phyloP scores from a whole-genome alignment of 2,329 filamentous ascomycete genomes.

The Neocatenulostroma microsporum region DNA sequence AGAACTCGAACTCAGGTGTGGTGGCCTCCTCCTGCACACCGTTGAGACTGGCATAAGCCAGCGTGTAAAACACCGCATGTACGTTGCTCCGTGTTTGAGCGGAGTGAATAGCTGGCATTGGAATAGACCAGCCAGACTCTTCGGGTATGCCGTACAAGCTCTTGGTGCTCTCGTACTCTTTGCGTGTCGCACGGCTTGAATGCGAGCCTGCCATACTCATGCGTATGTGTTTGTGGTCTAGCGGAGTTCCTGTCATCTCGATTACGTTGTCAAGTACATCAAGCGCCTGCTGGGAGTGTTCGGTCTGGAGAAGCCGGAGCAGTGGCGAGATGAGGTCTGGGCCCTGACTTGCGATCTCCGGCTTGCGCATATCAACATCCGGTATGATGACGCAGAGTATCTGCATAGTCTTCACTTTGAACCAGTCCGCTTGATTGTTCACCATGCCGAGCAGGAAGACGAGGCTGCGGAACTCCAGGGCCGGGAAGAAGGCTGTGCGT shows the following conservation, averaged over 20 bases:
- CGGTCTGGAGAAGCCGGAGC: slow-evolving; percentile 79
- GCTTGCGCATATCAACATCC: slow-evolving; percentile 85
- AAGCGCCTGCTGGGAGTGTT: slow-evolving; percentile 86
- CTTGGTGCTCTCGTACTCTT: slow-evolving; percentile 90
- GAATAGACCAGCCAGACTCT: slow-evolving; percentile 91
- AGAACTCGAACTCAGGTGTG: slow-evolving; percentile 86
- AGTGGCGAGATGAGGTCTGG: slow-evolving; percentile 93
- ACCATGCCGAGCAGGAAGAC: slow-evolving; percentile 86
- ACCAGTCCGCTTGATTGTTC: slow-evolving; percentile 81
- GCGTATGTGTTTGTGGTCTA: slow-evolving; percentile 87
- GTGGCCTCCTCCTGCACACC: slow-evolving; percentile 51
- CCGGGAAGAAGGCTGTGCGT: slow-evolving; percentile 69
- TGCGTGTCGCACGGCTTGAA: slow-evolving; percentile 69
- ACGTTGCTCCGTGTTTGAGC: slow-evolving; percentile 83
- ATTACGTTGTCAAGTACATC: slow-evolving; percentile 92
- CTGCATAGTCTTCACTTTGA: slow-evolving; percentile 88
- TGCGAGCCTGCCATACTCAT: slow-evolving; percentile 97
- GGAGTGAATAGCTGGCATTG: slow-evolving; percentile 83
- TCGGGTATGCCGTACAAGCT: slow-evolving; percentile 96
- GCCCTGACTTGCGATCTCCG: slow-evolving; percentile 81
- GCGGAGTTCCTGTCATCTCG: slow-evolving; percentile 75
- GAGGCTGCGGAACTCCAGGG: slow-evolving; percentile 73
- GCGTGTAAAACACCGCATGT: slow-evolving; percentile 87
- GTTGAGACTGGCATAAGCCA: slow-evolving; percentile 30
- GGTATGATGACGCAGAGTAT: slow-evolving; percentile 78